Evolutionary conservation across 1,284 basidiomycete species (phyloP), one percentile per base, ranked within the genome.

Genomic region (Cystobasidium sp.): DNA sequence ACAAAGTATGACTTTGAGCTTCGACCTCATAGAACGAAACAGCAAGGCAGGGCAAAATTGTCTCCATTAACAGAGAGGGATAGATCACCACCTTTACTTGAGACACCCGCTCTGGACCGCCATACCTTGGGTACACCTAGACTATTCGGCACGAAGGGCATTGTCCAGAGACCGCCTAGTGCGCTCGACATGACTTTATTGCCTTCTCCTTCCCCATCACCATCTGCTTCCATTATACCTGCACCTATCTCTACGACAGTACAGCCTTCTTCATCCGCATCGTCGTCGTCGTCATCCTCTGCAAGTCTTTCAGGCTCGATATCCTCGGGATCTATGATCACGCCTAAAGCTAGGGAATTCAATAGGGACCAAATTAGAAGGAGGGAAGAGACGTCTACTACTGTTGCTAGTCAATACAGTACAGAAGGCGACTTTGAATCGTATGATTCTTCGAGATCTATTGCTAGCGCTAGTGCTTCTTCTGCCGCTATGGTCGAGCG

Each of bases 101-200:
- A 46, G 14, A n/a, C 61, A 10, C 61, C 46, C 18, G 37, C 43
- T 16, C 22, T 63, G 20, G 44, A 66, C 43, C 20, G 64, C 64
- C 52, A 31, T 66, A 20, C 64, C 47, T 16, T 37, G 14, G 24
- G 55, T 31, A 14, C 55, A 14, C 9, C 39, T 52, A 53, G 64
- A 47, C 31, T 31, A 16, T 55, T 52, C 20, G 64, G 49, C 14
- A 66, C 39, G 18, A 37, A 41, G 39, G 64, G 64, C 39, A 66
- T 66, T 20, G 41, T 47, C 4, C 64, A 66, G 37, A 31, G 49
- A 46, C 49, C 44, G 41, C 64, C 64, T 51, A 43, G 49, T 55
- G 64, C 39, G n/a, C 64, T 66, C 39, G 64, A 66, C 37, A 66
- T 66, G 64, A 43, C 64, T n/a, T 31, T 66, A 20, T n/a, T 66